Evolutionary conservation across 2,329 filamentous ascomycete genomes (phyloP).

Genomic region (Mycocentrospora acerina): DNA sequence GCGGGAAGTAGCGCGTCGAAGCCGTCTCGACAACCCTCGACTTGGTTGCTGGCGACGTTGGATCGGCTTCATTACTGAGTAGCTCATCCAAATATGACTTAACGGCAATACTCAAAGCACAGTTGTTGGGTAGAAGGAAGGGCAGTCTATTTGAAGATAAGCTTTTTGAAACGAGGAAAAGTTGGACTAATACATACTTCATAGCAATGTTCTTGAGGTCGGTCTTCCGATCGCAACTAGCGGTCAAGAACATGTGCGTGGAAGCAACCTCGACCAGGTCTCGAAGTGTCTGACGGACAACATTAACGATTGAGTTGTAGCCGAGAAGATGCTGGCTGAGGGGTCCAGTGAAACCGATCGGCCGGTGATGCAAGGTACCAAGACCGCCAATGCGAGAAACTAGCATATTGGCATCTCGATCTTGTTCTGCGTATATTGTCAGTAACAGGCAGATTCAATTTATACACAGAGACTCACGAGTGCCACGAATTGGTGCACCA

Average conservation of each 20-base stretch:
- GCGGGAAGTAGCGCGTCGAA: conserved; percentile 60
- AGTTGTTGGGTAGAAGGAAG: conserved; percentile 69
- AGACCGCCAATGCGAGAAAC: conserved; percentile 85
- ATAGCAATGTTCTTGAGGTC: conserved; percentile 66
- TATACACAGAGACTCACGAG: conserved; percentile 23
- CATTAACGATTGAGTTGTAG: conserved; percentile 80
- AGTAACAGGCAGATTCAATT: conserved; percentile 7
- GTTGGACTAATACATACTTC: conserved; percentile 56
- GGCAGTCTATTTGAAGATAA: conserved; percentile 51
- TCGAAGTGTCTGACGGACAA: conserved; percentile 75
- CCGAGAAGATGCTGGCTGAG: conserved; percentile 85
- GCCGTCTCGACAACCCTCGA: conserved; percentile 55
- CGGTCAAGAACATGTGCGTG: conserved; percentile 77
- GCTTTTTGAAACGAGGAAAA: conserved; percentile 27
- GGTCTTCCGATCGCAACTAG: conserved; percentile 69
- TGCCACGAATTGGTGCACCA: conserved; percentile 61
- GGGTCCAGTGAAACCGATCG: conserved; percentile 90
- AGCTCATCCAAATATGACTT: conserved; percentile 79
- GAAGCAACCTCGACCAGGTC: conserved; percentile 83
- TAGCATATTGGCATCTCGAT: conserved; percentile 75
- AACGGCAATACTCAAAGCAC: conserved; percentile 75
- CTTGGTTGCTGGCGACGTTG: conserved; percentile 52
- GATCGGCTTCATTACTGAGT: conserved; percentile 56
- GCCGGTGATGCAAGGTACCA: conserved; percentile 76
- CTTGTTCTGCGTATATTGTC: conserved; percentile 57